Evolutionary conservation across 1,284 basidiomycete species (phyloP).

Genomic region (Phylloporus gajari): DNA sequence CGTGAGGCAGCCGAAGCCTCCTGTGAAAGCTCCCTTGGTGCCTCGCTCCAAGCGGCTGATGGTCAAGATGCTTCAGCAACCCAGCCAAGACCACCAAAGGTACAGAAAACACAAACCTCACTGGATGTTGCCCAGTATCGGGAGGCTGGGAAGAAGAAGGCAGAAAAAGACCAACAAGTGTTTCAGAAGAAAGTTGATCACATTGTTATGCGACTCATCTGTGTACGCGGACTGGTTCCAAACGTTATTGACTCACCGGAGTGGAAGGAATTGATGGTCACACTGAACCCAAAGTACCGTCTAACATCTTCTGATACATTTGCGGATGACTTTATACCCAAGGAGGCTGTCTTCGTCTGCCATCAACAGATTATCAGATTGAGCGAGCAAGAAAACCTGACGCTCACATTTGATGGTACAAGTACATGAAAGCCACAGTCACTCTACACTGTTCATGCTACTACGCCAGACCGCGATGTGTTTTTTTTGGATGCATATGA

Average conservation of each 20-base stretch:
- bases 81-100: too few relatives aligned
- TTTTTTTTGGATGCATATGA: conserved; percentile 8
- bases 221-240: neutral
- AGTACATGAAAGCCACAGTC: conserved; percentile 7
- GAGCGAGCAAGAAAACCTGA: conserved; percentile 1
- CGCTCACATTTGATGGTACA: conserved; percentile 13
- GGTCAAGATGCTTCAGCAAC: too few relatives aligned
- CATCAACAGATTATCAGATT: neutral
- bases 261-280: neutral
- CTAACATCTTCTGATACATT: neutral
- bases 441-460: conserved; percentile 8
- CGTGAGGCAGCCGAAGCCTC: neutral
- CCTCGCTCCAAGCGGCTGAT: neutral
- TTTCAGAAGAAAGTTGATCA: neutral
- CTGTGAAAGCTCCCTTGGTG: neutral
- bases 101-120: too few relatives aligned
- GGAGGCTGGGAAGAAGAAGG: neutral
- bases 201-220: neutral
- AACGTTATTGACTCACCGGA: neutral
- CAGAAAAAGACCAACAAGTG: neutral
- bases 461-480: neutral
- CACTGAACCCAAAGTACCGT: neutral
- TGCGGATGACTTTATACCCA: neutral
- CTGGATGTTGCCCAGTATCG: neutral
- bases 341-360: neutral